Evolutionary conservation across 1,139 yeast genomes (phyloP), one percentile per base, ranked within the genome.

Genomic region (Sugiyamaella castrensis): DNA sequence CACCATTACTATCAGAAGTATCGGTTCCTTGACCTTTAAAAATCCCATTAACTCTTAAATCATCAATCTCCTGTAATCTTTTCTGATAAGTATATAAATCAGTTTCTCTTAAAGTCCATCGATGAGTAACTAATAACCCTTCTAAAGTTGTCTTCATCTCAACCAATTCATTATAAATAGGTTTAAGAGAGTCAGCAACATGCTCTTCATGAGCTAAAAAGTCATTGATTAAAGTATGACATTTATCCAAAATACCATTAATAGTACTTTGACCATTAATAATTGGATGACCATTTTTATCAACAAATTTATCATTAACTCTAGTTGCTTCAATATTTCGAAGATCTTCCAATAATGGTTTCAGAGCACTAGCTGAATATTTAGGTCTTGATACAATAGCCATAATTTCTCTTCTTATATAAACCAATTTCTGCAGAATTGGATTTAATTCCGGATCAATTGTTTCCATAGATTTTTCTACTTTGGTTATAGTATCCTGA

Each of bases 31-130:
- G 60, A 1, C 40, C 41, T 13, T 47, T 37, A 47, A 64, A 81
- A 53, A 74, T 73, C 11, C 84, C 84, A 48, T 75, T 71, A 7
- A 81, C 73, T 58, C 96, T 73, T 54, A 78, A 66, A 47, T 79
- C 84, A 63, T 91, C 96, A 55, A 91, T 82, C 51, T 76, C 77
- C 60, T 82, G 82, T 55, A 91, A 72, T 55, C 75, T 75, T 61
- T 83, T 80, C 67, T 89, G 95, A 65, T 86, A 91, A 47, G 77
- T 76, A 69, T 86, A 92, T 57, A 92, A 74, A 68, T 92, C 98
- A 0, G 98, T 92, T 63, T 89, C 96, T 63, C 98, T 80, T 69
- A 92, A 74, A 1, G 98, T 91, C 98, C 98, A 92, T 66, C 98
- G 80, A 69, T 96, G 82, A 2, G 98, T 92, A 32, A 92, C 80